A percentile compares a stretch with the other conserved stretches of the same genome.
Evolutionary conservation across 805 yeast genomes (phyloP).

Genomic region (Komagataella kurtzmanii): DNA sequence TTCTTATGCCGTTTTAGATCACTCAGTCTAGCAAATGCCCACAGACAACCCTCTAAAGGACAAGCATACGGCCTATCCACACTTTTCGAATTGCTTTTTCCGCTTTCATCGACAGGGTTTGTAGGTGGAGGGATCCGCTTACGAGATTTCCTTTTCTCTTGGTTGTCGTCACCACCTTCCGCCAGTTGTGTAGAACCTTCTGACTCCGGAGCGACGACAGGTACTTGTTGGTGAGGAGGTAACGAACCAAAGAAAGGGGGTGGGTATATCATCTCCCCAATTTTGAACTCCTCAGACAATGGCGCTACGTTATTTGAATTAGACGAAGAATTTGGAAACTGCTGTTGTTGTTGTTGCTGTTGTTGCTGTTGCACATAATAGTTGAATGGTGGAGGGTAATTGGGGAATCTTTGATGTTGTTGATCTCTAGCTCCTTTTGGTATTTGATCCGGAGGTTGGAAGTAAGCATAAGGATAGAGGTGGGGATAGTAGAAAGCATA

Average conservation of each 20-base stretch:
- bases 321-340: background rate
- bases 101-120: background rate
- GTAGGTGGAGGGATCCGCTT: background rate
- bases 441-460: background rate
- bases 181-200: background rate
- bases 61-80: constrained; percentile 3
- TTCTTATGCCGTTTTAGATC: constrained; percentile 57
- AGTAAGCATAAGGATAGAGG: background rate
- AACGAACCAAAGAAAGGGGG: background rate
- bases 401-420: background rate
- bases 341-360: background rate
- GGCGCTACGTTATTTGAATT: background rate
- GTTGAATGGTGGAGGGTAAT: constrained; percentile 1
- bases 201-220: background rate
- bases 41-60: constrained; percentile 10
- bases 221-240: background rate
- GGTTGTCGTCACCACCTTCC: background rate
- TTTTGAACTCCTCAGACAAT: background rate
- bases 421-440: background rate
- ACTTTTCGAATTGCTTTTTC: background rate
- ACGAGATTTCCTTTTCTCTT: background rate
- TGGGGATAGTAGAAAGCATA: background rate
- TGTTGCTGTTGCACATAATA: constrained; percentile 1
- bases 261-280: background rate
- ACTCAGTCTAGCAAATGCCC: constrained; percentile 61